Base-by-base conservation (phyloP, 225 moss, liverwort and hornwort species). In the Neckera pumila region DNA sequence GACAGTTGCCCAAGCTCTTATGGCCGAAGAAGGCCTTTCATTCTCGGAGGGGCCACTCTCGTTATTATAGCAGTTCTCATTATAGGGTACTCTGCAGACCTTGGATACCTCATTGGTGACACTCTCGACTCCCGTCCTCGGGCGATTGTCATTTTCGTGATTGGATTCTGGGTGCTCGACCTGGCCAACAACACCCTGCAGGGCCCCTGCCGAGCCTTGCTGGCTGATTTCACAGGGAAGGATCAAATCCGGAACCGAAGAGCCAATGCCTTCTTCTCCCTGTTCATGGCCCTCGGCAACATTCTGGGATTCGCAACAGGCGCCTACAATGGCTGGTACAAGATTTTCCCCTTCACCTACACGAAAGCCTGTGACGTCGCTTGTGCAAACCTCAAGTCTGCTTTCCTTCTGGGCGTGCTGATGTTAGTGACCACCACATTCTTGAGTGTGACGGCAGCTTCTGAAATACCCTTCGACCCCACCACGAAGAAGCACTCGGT, bases 261-360 rank as follows among this genome's bases (percentile, higher is more conserved):
- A 70, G 98, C 98, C 7, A 98, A 98, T 90, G 96, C 96, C 3
- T 96, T 93, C 53, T 98, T 96, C 89, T 96, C 98, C 8, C 90
- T 96, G 45, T 98, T 96, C 90, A 96, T 98, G 96, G 96, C 96
- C 6, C 92, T 98, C 10, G 98, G 98, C 36, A 98, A 98, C 83
- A 89, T 98, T 47, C 86, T 98, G 86, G 98, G 98, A 60, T 98
- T 98, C 30, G 96, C 96, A 54, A 94, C 98, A 12, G 96, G 98
- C 51, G 98, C 98, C 28, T 98, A 93, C 57, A 92, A 89, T 60
- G 94, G 92, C 28, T 98, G 98, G 98, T 93, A 93, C 65, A 91
- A 62, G 47, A 38, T 91, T 61, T 84, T 98, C 15, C 20, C 82
- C 5, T 96, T 96, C 84, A 96, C 96, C 22, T 28, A 88, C 34